A percentile compares a stretch with the other conserved stretches of the same genome.
Conservation (phyloP, 345 rosid genomes). For the Microthlaspi erraticum region DNA sequence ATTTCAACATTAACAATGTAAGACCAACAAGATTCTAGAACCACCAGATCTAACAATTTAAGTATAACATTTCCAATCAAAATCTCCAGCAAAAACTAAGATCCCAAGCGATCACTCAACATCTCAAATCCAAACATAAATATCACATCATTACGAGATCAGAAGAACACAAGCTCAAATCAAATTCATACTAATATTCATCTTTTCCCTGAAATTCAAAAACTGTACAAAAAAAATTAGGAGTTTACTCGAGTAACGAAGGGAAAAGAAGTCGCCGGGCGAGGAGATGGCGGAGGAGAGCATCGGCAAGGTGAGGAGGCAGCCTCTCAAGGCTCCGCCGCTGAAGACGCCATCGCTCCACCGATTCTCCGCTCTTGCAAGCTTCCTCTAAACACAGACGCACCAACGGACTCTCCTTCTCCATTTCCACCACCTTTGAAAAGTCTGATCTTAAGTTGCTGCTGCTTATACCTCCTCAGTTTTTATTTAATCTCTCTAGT, state of each 20-base stretch:
- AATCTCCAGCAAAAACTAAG: conserved; percentile 12
- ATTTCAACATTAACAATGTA: background rate
- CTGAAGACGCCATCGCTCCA: conserved; percentile 78
- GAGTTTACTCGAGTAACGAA: conserved; percentile 79
- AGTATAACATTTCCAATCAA: background rate
- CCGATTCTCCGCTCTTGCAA: conserved; percentile 62
- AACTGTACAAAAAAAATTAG: background rate
- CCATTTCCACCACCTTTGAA: conserved; percentile 33
- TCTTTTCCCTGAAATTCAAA: background rate
- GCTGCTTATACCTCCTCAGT: no score
- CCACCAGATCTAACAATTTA: conserved; percentile 23
- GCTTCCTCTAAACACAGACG: conserved; percentile 77
- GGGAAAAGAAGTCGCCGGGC: conserved; percentile 81
- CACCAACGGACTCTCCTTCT: conserved; percentile 56
- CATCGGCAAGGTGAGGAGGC: conserved; percentile 81
- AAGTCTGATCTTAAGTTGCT: background rate
- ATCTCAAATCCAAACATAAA: conserved; percentile 1
- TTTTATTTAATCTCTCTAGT: no score
- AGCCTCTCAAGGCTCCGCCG: conserved; percentile 70
- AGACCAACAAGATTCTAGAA: background rate
- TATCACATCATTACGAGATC: background rate
- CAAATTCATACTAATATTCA: conserved; percentile 10
- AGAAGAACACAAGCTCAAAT: background rate
- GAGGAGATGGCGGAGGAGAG: conserved; percentile 68
- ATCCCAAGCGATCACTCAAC: conserved; percentile 9